These are phyloP conservation scores for Carallia pectinifolia DNA, from an alignment of 345 rosid genomes.

Conservation along the genomic window DNA sequence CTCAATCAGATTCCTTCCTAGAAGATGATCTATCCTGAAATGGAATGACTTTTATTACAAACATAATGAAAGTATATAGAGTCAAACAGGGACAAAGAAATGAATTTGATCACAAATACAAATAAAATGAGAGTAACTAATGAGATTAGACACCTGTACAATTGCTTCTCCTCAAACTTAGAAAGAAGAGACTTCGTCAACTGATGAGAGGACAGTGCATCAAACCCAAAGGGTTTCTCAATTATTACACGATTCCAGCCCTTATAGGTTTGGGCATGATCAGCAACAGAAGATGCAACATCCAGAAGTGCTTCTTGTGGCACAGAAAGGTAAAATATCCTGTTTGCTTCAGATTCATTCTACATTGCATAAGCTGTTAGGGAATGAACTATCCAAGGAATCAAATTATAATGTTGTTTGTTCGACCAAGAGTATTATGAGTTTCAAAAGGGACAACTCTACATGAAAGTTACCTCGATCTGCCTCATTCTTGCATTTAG, in stretches of 20 bases:
- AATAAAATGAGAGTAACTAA: neutral
- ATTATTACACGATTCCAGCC: constrained; percentile 77
- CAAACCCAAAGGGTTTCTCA: constrained; percentile 81
- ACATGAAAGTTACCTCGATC: constrained; percentile 47
- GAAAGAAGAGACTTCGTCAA: constrained; percentile 60
- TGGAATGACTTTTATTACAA: constrained; percentile 10
- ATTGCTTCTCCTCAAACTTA: constrained; percentile 60
- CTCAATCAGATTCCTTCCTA: constrained; percentile 75
- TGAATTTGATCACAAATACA: neutral
- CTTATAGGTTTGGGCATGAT: constrained; percentile 52
- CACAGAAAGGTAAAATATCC: constrained; percentile 73
- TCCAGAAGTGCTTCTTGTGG: constrained; percentile 83
- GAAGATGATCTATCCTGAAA: constrained; percentile 73
- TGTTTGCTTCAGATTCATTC: constrained; percentile 56
- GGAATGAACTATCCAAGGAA: constrained; percentile 29
- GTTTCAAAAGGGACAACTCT: neutral
- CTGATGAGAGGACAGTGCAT: constrained; percentile 47
- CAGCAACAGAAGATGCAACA: constrained; percentile 56
- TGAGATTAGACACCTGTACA: constrained; percentile 52
- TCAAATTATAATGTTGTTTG: constrained; percentile 13
- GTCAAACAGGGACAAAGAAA: neutral
- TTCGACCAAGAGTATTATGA: constrained; percentile 10
- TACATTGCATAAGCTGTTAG: constrained; percentile 39
- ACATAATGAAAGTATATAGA: neutral
- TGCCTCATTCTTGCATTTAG: constrained; percentile 61